Evolutionary conservation across 139 green algal species (phyloP).

Genomic region (Eudorina sp.): DNA sequence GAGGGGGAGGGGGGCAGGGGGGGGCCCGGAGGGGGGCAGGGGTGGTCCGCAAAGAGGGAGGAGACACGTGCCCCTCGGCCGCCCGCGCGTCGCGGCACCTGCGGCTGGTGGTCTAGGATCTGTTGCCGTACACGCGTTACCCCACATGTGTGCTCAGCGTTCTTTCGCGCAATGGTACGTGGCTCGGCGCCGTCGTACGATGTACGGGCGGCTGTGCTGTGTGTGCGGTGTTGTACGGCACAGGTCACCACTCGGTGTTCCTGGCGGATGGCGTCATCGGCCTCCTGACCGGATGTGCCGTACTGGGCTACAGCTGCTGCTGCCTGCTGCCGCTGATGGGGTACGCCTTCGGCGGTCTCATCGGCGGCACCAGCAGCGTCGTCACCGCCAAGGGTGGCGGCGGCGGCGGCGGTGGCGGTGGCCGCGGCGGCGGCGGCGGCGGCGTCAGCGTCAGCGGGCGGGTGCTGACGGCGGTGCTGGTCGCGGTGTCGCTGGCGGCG

Average conservation of each 20-base stretch:
- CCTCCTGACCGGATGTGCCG: conserved; percentile 21
- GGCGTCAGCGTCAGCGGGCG: not conserved
- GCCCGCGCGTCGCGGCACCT: too few species aligned
- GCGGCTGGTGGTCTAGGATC: too few species aligned
- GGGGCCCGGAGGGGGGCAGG: too few species aligned
- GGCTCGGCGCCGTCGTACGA: not conserved
- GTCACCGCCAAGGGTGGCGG: not conserved
- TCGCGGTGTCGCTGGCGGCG: conserved; percentile 9
- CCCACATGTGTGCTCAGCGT: too few species aligned
- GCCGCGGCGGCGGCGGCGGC: not conserved
- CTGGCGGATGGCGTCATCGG: conserved; percentile 51
- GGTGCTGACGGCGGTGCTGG: not conserved
- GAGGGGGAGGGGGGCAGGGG: not conserved
- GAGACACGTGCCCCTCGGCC: too few species aligned
- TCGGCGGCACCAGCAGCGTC: not conserved
- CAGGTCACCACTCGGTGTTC: conserved; percentile 33
- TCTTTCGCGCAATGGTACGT: too few species aligned
- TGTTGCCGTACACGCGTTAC: too few species aligned
- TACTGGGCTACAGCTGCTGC: conserved; percentile 44
- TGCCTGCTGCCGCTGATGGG: conserved; percentile 50
- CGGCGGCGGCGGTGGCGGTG: not conserved
- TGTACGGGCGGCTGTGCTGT: not conserved
- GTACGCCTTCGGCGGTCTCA: conserved; percentile 15
- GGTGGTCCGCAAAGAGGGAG: too few species aligned
- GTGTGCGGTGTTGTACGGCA: not conserved